A percentile compares a stretch with the other conserved stretches of the same genome.
These are phyloP conservation scores for Alternaria tenuissima DNA, from an alignment of 2,329 filamentous ascomycete species.

Conservation along the genomic window DNA sequence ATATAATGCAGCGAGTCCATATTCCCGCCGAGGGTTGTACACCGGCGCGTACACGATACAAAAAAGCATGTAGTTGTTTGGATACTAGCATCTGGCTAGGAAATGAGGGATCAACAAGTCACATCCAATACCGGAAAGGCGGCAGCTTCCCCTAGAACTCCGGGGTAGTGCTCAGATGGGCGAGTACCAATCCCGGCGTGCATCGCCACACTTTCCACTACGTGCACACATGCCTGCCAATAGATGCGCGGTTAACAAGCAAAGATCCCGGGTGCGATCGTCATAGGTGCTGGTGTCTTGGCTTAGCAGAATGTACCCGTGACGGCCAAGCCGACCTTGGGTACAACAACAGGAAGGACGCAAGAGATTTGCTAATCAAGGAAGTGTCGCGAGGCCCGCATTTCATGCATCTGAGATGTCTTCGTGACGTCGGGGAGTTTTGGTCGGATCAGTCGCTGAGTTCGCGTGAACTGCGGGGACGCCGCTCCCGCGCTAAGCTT, in stretches of 20 bases:
- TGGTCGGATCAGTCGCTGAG: constrained; percentile 22
- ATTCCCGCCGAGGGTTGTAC: background rate
- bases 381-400: background rate
- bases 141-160: background rate
- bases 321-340: background rate
- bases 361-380: background rate
- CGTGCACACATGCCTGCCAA: constrained; percentile 7
- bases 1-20: constrained; percentile 3
- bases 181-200: constrained; percentile 1
- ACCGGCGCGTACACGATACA: constrained; percentile 15
- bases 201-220: constrained; percentile 6
- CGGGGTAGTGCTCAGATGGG: constrained; percentile 4
- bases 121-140: background rate
- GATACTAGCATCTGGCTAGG: constrained; percentile 8
- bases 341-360: constrained; percentile 1
- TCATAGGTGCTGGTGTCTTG: constrained; percentile 2
- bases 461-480: constrained; percentile 20
- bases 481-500: constrained; percentile 18
- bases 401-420: constrained; percentile 20
- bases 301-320: background rate
- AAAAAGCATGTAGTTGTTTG: constrained; percentile 9
- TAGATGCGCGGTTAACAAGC: constrained; percentile 4
- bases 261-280: constrained; percentile 3
- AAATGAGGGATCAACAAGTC: constrained; percentile 5
- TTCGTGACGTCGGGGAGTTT: constrained; percentile 22